Conservation (phyloP, 116 monocot genomes). For the Zostera marina region DNA sequence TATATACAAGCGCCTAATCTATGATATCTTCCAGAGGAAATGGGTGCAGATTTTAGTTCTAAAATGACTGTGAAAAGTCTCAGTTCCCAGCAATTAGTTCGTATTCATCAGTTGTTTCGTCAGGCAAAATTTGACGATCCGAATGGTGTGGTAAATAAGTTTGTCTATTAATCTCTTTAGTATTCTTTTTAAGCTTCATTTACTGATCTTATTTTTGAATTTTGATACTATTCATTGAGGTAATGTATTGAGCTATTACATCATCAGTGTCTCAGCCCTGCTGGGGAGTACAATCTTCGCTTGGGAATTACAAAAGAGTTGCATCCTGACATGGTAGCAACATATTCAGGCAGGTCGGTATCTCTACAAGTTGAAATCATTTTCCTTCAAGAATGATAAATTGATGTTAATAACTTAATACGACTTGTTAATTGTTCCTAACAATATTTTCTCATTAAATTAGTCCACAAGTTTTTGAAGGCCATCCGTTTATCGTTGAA, state of each 20-base stretch:
- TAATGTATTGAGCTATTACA: conserved; percentile 3
- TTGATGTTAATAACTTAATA: neutral
- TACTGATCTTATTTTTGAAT: neutral
- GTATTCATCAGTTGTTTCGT: conserved; percentile 95
- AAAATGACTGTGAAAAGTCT: conserved; percentile 79
- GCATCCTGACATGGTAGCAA: conserved; percentile 97
- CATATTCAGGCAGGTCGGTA: conserved; percentile 72
- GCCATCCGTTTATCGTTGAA: conserved; percentile 99
- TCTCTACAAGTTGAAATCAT: neutral
- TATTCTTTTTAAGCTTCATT: neutral
- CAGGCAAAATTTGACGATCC: conserved; percentile 99
- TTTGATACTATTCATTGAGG: neutral
- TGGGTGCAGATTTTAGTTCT: conserved; percentile 88
- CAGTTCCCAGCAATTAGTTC: conserved; percentile 79
- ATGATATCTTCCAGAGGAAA: conserved; percentile 45
- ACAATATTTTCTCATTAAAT: neutral
- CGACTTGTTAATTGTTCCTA: conserved; percentile 1
- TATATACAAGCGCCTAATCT: neutral
- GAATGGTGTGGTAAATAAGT: conserved; percentile 72
- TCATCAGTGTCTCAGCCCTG: conserved; percentile 95
- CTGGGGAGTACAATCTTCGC: conserved; percentile 96
- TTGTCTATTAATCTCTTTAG: neutral
- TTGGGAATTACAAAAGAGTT: conserved; percentile 95
- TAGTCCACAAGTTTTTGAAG: conserved; percentile 94
- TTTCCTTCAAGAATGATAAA: neutral